Evolutionary conservation across 2,329 filamentous ascomycete species (phyloP).

Genomic region (Diatrype stigma): DNA sequence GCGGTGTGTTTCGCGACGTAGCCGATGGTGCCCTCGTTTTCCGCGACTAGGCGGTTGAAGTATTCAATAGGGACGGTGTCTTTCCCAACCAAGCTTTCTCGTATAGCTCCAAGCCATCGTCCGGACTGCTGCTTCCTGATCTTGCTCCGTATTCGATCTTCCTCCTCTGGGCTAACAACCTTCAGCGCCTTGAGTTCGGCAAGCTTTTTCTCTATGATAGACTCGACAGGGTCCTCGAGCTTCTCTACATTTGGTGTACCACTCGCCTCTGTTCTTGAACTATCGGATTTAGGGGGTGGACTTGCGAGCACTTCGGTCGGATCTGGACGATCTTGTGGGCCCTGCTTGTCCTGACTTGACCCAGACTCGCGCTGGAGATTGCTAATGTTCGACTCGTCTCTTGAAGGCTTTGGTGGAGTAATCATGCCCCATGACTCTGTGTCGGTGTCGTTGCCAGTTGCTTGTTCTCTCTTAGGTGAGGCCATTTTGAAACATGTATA

Average conservation of each 20-base stretch:
- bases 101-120: conserved; percentile 16
- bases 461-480: no score
- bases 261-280: conserved; percentile 2
- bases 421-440: no score
- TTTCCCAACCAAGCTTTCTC: conserved; percentile 8
- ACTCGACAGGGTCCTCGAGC: conserved; percentile 13
- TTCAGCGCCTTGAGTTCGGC: conserved; percentile 5
- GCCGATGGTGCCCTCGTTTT: conserved; percentile 14
- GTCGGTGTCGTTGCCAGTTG: no score
- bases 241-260: background rate
- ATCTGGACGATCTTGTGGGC: background rate
- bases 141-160: conserved; percentile 7
- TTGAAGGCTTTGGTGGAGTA: no score
- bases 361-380: no score
- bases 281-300: conserved; percentile 10
- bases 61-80: conserved; percentile 13
- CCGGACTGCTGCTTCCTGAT: conserved; percentile 8
- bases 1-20: conserved; percentile 9
- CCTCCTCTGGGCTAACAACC: conserved; percentile 7
- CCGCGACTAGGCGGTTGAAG: conserved; percentile 19
- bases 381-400: no score
- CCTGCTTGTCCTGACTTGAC: no score
- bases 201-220: conserved; percentile 10
- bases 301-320: background rate
- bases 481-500: no score